Evolutionary conservation across 2,329 filamentous ascomycete genomes (phyloP), one percentile per base, ranked within the genome.

Genomic region (Cytospora chrysosperma): DNA sequence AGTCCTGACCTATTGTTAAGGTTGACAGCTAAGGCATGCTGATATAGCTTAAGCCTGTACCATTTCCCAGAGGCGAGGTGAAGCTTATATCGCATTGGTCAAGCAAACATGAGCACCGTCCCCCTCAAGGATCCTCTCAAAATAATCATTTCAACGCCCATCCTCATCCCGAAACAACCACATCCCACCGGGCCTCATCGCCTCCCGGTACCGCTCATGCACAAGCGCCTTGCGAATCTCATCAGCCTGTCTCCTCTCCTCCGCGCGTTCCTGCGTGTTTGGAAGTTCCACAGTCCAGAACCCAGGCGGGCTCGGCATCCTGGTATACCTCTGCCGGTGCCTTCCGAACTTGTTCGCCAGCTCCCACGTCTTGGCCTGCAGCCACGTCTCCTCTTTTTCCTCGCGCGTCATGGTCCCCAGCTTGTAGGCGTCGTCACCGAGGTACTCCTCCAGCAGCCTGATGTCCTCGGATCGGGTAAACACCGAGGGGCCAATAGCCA

Each of bases 211-310:
- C 71, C 93, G 85, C 71, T 91, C 87, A 68, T 87, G 83, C 1
- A 97, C 81, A 62, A 85, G 82, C 56, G 85, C 79, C 68, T 82
- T 83, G 72, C 90, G 88, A 65, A 85, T 77, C 69, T 81, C 81
- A n/a, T 80, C 81, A 0, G 89, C 90, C 71, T 88, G 86, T 65
- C 83, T 81, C 63, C 84, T 84, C 70, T 94, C 86, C 59, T 81
- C 78, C 68, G 85, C 79, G 30, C 88, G 76, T 75, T 97, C 91
- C 73, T 98, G 95, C 1, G 95, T 97, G 28, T 80, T 87, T 1
- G 94, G 93, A 73, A 99, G 96, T 69, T 96, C 94, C 1, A 89
- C 84, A 60, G 91, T 83, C 95, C 95, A 99, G 73, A 92, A 98
- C 0, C 93, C 93, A 1, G 92, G 92, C 15, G 95, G 93, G 12